Evolutionary conservation across 2,329 filamentous ascomycete genomes (phyloP).

Genomic region (Penicillium sp.): DNA sequence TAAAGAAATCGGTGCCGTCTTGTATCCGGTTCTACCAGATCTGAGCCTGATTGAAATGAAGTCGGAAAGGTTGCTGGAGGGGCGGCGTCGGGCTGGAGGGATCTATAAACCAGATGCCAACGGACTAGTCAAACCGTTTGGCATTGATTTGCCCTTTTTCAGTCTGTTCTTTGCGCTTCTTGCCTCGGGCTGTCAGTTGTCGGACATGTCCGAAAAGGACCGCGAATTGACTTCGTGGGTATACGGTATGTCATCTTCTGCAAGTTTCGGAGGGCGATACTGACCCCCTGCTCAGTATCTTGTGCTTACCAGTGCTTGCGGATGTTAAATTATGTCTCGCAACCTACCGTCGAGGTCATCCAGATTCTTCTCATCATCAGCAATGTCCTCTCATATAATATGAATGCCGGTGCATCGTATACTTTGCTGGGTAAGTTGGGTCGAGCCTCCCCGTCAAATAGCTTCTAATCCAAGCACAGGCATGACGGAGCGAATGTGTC

Average conservation of each 20-base stretch:
- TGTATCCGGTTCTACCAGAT: conserved; percentile 58
- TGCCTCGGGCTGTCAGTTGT: conserved; percentile 61
- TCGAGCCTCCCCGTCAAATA: conserved; percentile 11
- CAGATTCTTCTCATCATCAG: conserved; percentile 62
- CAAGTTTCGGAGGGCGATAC: not conserved
- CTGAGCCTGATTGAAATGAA: conserved; percentile 51
- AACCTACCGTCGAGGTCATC: conserved; percentile 59
- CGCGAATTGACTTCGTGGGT: conserved; percentile 63
- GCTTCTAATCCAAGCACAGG: conserved; percentile 36
- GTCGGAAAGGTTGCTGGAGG: conserved; percentile 51
- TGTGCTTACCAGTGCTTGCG: conserved; percentile 64
- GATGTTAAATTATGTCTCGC: conserved; percentile 63
- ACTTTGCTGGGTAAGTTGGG: conserved; percentile 51
- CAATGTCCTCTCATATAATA: conserved; percentile 62
- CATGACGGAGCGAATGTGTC: conserved; percentile 48
- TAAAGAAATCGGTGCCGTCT: conserved; percentile 54
- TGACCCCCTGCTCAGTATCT: conserved; percentile 48
- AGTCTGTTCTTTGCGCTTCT: conserved; percentile 61
- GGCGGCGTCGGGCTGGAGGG: conserved; percentile 44
- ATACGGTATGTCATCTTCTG: conserved; percentile 48
- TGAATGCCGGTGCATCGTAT: conserved; percentile 64
- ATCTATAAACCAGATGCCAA: conserved; percentile 45
- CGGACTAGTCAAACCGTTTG: conserved; percentile 54
- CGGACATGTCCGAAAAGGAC: conserved; percentile 55
- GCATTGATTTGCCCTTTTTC: conserved; percentile 58